Evolutionary conservation across 1,284 basidiomycete species (phyloP).

Genomic region (Rhodotorula mucilaginosa): DNA sequence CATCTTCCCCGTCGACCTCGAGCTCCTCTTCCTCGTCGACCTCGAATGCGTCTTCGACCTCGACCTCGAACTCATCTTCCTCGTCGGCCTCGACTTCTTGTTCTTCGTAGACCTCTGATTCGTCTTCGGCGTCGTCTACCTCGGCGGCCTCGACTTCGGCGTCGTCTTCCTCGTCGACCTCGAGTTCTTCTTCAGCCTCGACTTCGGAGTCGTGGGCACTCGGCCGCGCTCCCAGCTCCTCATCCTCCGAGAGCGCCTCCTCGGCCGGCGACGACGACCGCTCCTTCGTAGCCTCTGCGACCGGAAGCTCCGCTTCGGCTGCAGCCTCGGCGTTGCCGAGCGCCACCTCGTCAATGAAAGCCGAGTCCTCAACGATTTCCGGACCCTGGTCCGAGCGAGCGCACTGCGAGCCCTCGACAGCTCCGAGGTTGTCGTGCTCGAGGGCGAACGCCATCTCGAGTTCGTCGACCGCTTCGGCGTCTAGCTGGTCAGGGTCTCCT

Average conservation of each 20-base stretch:
- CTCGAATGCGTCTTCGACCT: not conserved
- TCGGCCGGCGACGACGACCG: not conserved
- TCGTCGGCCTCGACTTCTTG: not conserved
- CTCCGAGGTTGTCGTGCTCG: not conserved
- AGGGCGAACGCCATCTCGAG: too few species aligned
- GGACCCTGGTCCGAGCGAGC: not conserved
- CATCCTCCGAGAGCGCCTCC: not conserved
- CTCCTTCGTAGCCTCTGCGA: not conserved
- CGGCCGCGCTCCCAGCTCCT: not conserved
- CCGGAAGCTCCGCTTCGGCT: not conserved
- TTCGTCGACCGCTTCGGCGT: too few species aligned
- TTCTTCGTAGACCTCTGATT: not conserved
- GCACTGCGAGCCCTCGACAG: not conserved
- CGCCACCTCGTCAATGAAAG: not conserved
- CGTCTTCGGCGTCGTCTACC: not conserved
- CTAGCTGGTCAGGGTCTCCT: not conserved
- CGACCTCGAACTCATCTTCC: not conserved
- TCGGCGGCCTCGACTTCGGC: not conserved
- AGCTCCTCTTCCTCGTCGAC: not conserved
- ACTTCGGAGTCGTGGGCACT: not conserved
- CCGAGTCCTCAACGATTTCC: not conserved
- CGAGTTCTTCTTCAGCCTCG: not conserved
- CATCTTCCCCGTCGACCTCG: not conserved
- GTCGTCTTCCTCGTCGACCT: not conserved
- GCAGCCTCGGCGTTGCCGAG: not conserved